Evolutionary conservation across 148 eudicot genomes (phyloP), one percentile per base, ranked within the genome.

Genomic region (Rhododendron ovatum): DNA sequence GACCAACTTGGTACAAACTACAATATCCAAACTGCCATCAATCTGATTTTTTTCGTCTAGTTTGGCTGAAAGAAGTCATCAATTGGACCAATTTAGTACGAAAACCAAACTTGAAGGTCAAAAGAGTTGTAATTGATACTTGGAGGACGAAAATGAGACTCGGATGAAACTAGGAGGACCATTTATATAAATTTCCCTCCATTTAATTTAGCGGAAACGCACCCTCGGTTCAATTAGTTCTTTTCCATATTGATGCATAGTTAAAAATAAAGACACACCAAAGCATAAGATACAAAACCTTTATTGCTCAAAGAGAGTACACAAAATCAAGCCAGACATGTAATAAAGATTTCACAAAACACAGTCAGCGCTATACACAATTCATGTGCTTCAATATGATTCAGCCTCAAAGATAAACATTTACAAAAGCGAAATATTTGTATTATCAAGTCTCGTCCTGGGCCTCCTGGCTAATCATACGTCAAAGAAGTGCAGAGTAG

Each of bases 401-500:
- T 12, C 5, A 39, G 3, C 57, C 74, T 26, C 57, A 61, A 51
- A 87, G 35, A 3, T n/a, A 83, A 30, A 39, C 4, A 83, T 37
- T 76, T 59, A 20, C 51, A 39, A 10, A 39, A 80, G 79, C 84
- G 24, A 85, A 41, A 28, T 53, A 30, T 78, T 84, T 84, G 84
- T 78, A 75, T 55, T 20, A 86, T 76, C 47, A 85, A 92, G 75
- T 37, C 57, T 17, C 71, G 88, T 76, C 53, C 71, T 30, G 30
- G 30, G 30, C 30, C 30, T 30, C 30, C 30, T 47, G 80, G 59
- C 28, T 57, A 50, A 87, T 53, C 88, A 87, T 71, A 87, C 81
- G 84, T 84, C 88, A 90, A 84, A 88, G 88, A 91, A 86, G 63
- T 55, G 85, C 77, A 92, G 83, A 84, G 48, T 67, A 84, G 65